Evolutionary conservation across 495 filamentous ascomycete genomes (phyloP).

Genomic region (Cercophora samala): DNA sequence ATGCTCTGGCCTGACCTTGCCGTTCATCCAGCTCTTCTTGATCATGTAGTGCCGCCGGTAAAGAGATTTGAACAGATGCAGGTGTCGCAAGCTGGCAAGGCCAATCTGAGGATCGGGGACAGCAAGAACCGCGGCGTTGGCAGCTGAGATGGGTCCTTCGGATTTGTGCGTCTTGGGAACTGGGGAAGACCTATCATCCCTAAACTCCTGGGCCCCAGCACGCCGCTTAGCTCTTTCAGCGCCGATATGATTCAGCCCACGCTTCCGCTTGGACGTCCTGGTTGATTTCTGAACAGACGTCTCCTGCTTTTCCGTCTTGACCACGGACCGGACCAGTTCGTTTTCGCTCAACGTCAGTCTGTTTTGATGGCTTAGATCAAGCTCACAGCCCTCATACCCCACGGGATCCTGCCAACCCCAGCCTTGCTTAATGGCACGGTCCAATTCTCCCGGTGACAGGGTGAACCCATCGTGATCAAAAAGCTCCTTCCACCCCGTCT

Average conservation of each 20-base stretch:
- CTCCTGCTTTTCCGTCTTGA: slow-evolving; percentile 36
- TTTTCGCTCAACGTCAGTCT: slow-evolving; percentile 48
- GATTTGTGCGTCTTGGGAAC: slow-evolving; percentile 45
- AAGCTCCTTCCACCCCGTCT: slow-evolving; percentile 92
- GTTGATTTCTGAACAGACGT: slow-evolving; percentile 22
- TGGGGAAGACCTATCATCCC: slow-evolving; percentile 36
- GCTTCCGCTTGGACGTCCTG: slow-evolving; percentile 43
- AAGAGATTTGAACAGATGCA: slow-evolving; percentile 94
- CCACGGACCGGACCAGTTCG: slow-evolving; percentile 38
- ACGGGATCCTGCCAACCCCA: slow-evolving; percentile 98
- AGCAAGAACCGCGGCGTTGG: slow-evolving; percentile 72
- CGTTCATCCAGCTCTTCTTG: slow-evolving; percentile 82
- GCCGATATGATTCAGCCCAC: slow-evolving; percentile 37
- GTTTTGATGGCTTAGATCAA: slow-evolving; percentile 63
- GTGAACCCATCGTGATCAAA: slow-evolving; percentile 79
- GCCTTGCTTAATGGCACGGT: slow-evolving; percentile 83
- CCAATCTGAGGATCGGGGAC: slow-evolving; percentile 81
- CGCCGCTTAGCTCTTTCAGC: slow-evolving; percentile 54
- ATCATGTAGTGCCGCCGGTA: slow-evolving; percentile 91
- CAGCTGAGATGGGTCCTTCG: slow-evolving; percentile 83
- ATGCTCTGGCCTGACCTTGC: slow-evolving; percentile 82
- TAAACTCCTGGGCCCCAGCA: slow-evolving; percentile 41
- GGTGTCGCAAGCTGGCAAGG: slow-evolving; percentile 67
- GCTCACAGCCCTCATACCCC: slow-evolving; percentile 69
- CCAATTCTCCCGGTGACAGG: slow-evolving; percentile 77